phyloP scores from a whole-genome alignment of 306 rosid genomes.

The Cucurbita maxima region DNA sequence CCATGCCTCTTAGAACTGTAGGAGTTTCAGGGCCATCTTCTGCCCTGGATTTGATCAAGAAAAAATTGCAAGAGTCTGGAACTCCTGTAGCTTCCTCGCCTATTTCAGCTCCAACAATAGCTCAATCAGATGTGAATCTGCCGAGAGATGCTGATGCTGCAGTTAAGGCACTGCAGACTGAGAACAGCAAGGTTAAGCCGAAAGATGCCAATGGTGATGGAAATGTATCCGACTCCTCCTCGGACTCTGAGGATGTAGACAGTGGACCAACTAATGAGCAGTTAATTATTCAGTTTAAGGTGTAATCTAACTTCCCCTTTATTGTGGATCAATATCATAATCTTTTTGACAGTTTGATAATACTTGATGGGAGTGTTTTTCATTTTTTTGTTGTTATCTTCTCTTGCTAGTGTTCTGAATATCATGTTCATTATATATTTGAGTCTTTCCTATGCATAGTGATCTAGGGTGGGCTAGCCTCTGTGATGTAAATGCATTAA shows the following conservation, averaged over 20 bases:
- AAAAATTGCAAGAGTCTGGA: slow-evolving; percentile 90
- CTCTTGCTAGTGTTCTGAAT: neutral
- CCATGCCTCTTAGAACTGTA: slow-evolving; percentile 46
- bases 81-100: slow-evolving; percentile 62
- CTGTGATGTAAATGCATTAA: neutral
- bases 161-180: slow-evolving; percentile 49
- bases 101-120: slow-evolving; percentile 26
- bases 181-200: slow-evolving; percentile 56
- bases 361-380: neutral
- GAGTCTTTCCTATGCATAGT: neutral
- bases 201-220: slow-evolving; percentile 72
- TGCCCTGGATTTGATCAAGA: slow-evolving; percentile 84
- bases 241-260: slow-evolving; percentile 86
- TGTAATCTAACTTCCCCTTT: slow-evolving; percentile 15
- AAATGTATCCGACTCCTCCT: slow-evolving; percentile 62
- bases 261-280: slow-evolving; percentile 87
- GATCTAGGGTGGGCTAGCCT: neutral
- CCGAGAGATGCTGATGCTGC: slow-evolving; percentile 48
- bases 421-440: neutral
- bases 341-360: neutral
- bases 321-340: neutral
- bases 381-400: neutral
- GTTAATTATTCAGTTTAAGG: slow-evolving; percentile 79
- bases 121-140: slow-evolving; percentile 56
- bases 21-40: slow-evolving; percentile 51